phyloP scores from a whole-genome alignment of 2,329 filamentous ascomycete genomes.

The Parafenestella ontariensis region DNA sequence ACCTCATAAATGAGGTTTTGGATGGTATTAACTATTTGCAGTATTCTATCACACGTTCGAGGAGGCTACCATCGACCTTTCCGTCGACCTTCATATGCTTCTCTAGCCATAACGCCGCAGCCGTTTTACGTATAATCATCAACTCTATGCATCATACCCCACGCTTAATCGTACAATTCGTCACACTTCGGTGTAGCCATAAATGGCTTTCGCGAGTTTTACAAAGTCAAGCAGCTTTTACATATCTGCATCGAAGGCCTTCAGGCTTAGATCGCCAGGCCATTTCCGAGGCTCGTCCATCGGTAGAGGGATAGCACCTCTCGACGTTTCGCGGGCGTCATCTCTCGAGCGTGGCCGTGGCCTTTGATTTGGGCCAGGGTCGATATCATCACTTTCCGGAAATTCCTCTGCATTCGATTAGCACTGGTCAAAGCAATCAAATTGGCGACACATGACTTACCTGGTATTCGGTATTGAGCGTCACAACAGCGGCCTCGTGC shows the following conservation, averaged over 20 bases:
- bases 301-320: slow-evolving; percentile 62
- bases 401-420: slow-evolving; percentile 55
- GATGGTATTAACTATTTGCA: background rate
- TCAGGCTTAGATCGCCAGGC: slow-evolving; percentile 42
- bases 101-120: background rate
- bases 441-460: slow-evolving; percentile 56
- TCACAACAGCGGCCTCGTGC: slow-evolving; percentile 93
- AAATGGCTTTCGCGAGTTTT: background rate
- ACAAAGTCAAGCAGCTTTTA: background rate
- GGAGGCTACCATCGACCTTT: background rate
- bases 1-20: background rate
- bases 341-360: slow-evolving; percentile 44
- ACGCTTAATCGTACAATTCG: background rate
- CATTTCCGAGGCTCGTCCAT: slow-evolving; percentile 56
- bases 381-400: slow-evolving; percentile 61
- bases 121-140: background rate
- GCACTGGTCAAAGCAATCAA: background rate
- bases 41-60: background rate
- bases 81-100: too few relatives aligned
- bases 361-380: slow-evolving; percentile 48
- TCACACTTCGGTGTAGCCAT: background rate
- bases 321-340: slow-evolving; percentile 51
- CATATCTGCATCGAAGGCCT: background rate
- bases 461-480: slow-evolving; percentile 94
- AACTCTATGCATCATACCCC: background rate